phyloP scores from a whole-genome alignment of 192 early-diverging fungal species.

The Coemansia sp. region DNA sequence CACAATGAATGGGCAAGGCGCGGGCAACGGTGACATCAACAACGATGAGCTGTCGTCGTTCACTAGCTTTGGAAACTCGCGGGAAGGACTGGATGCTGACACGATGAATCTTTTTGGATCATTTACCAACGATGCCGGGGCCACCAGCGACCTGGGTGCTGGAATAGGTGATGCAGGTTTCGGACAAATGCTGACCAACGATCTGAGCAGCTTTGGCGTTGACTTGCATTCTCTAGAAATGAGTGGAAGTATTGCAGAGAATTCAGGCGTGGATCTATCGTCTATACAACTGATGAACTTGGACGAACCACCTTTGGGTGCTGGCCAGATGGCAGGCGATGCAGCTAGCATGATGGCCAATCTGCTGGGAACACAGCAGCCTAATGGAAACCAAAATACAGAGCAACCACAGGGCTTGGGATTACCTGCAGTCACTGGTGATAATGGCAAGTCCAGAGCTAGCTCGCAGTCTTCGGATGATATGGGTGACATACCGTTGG shows the following conservation, averaged over 20 bases:
- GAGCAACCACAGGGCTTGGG: neutral
- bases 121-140: conserved; percentile 30
- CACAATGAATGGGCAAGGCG: neutral
- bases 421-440: neutral
- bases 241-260: neutral
- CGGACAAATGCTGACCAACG: conserved; percentile 11
- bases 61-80: conserved; percentile 18
- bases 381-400: neutral
- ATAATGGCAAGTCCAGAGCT: conserved; percentile 12
- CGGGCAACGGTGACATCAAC: conserved; percentile 4
- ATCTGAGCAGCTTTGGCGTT: conserved; percentile 33
- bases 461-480: conserved; percentile 41
- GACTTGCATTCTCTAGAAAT: conserved; percentile 28
- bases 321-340: too few species aligned
- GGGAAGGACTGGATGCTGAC: conserved; percentile 22
- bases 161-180: conserved; percentile 4
- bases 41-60: conserved; percentile 27
- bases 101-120: conserved; percentile 35
- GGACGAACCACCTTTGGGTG: too few species aligned
- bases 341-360: conserved; percentile 33
- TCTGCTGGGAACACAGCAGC: conserved; percentile 13
- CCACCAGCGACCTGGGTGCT: neutral
- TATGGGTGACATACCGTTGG: conserved; percentile 45
- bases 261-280: conserved; percentile 20
- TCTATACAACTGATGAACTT: conserved; percentile 40